Conservation (phyloP, 208 protist genomes). For the Spongospora subterranea region DNA sequence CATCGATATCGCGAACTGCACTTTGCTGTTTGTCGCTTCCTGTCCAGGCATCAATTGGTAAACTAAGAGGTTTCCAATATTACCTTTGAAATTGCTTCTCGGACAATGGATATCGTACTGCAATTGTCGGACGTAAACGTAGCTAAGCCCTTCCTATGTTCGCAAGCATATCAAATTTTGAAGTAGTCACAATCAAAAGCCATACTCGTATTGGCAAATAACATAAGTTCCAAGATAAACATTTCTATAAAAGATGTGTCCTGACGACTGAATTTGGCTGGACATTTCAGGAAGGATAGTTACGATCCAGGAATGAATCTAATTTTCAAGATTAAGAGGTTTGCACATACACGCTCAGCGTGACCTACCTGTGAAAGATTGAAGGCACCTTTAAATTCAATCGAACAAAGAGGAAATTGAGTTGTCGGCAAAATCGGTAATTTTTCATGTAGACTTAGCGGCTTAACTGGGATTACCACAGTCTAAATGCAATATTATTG, state of each 20-base stretch:
- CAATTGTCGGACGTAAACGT: slow-evolving; percentile 30
- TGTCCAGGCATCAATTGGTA: not conserved
- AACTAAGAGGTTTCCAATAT: not conserved
- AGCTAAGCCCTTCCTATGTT: not conserved
- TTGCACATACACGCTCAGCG: not conserved
- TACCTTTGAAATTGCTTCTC: slow-evolving; percentile 15
- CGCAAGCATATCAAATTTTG: not conserved
- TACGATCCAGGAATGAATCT: slow-evolving; percentile 21
- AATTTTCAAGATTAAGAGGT: not conserved
- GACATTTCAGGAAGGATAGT: not conserved
- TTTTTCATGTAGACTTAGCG: slow-evolving; percentile 23
- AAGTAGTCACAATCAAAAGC: not conserved
- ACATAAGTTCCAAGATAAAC: not conserved
- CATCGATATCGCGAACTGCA: not conserved
- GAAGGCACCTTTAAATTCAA: not conserved
- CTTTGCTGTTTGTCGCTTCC: slow-evolving; percentile 35
- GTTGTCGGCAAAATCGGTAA: not conserved
- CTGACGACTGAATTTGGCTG: not conserved
- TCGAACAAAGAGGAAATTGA: not conserved
- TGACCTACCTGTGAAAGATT: not conserved
- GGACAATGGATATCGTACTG: slow-evolving; percentile 43
- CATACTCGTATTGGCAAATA: slow-evolving; percentile 37
- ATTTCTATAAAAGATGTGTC: not conserved
- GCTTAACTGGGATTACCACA: not conserved
- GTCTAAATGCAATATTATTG: not conserved